Base-by-base conservation (phyloP, 1,284 basidiomycete genomes). In the Crepidotus sp. region DNA sequence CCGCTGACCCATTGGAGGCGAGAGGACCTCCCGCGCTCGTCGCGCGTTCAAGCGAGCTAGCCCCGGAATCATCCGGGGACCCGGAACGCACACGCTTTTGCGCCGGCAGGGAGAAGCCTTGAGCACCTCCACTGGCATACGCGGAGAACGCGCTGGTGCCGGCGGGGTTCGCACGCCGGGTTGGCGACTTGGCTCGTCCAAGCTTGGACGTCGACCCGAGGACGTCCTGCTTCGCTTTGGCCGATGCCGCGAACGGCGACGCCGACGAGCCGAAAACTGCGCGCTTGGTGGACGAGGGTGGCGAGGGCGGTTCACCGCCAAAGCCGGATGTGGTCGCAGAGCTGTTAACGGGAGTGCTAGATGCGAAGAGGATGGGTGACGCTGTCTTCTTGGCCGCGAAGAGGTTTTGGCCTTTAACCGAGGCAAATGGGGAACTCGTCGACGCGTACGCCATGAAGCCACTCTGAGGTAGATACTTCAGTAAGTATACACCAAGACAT, bases 391-490 rank as follows among this genome's bases (percentile, higher is more conserved):
- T 66, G 15, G 70, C 59, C 13, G 69, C 59, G 55, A 85, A 83
- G 21, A 84, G 54, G 54, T 73, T 82, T 47, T 78, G 71, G 39
- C 80, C 82, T 53, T 77, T 79, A 50, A 82, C 73, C 40, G 71
- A 61, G 7, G 79, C 74, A 53, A 86, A 86, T 3, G 83, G 83
- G 0, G 83, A 85, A 44, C 64, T 71, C 6, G 74, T 65, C 1
- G 80, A 78, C 9, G 82, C 82, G 52, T 83, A 86, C 0, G 81
- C 77, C 73, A 80, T 78, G 59, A 86, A 86, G 22, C 83, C 83
- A 40, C 72, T 61, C 77, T 74, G 45, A 48, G 39, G 41, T 31
- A 45, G 31, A 48, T 52, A 42, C 42, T 41, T 26, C 25, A 46
- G 21, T 37, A 38, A 15, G 41, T 6, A 33, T 40, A 18, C 37